Conservation (phyloP, 129 eudicot genomes). For the Chrysanthemum lavandulifolium region DNA sequence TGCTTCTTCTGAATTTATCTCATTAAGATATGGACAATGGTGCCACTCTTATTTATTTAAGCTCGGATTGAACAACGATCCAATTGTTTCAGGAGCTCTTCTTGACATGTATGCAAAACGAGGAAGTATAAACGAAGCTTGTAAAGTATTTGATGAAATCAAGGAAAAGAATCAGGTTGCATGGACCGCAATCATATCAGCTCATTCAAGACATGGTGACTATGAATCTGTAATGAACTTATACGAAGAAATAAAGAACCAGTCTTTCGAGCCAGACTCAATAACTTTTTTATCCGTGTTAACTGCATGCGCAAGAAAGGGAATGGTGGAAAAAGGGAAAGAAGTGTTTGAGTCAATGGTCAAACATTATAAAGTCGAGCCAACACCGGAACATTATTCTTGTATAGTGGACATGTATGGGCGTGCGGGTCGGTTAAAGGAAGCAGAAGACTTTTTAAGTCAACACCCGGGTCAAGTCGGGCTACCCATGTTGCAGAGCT, state of each 20-base stretch:
- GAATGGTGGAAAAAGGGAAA: constrained; percentile 76
- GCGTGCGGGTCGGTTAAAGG: constrained; percentile 79
- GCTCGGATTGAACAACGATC: constrained; percentile 58
- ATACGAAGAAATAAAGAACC: constrained; percentile 54
- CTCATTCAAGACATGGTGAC: constrained; percentile 88
- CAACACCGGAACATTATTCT: constrained; percentile 75
- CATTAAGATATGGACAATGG: constrained; percentile 69
- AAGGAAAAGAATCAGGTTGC: constrained; percentile 63
- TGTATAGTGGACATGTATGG: constrained; percentile 92
- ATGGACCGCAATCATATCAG: constrained; percentile 94
- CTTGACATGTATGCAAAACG: constrained; percentile 98
- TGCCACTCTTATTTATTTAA: constrained; percentile 58
- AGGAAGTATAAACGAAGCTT: constrained; percentile 65
- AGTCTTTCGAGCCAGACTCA: constrained; percentile 65
- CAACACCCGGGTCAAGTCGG: constrained; percentile 73
- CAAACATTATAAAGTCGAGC: constrained; percentile 45
- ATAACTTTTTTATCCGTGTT: constrained; percentile 77
- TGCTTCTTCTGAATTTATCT: constrained; percentile 73
- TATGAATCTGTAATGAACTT: constrained; percentile 62
- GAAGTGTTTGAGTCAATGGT: constrained; percentile 68
- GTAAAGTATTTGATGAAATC: constrained; percentile 51
- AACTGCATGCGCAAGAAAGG: constrained; percentile 77
- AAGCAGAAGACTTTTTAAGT: constrained; percentile 62
- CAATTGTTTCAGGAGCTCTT: constrained; percentile 69
- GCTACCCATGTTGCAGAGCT: constrained; percentile 73